These are phyloP conservation scores for Plantago major DNA, from an alignment of 257 asterid genomes.

Conservation along the genomic window DNA sequence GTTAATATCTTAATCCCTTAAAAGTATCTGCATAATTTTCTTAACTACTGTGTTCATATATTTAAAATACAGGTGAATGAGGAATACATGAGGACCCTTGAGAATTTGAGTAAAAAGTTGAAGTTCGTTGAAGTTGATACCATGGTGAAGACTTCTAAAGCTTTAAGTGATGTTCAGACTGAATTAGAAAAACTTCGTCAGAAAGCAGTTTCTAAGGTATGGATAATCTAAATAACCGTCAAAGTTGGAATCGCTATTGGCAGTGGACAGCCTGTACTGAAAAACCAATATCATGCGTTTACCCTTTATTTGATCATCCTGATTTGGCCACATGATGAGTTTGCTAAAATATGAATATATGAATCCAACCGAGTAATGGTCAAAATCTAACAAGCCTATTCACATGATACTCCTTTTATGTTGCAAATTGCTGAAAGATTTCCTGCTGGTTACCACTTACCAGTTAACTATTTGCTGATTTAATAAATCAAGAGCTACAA, in stretches of 20 bases:
- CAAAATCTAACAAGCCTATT: too few relatives aligned
- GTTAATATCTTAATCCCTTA: conserved; percentile 10
- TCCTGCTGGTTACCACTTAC: too few relatives aligned
- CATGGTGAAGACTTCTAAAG: conserved; percentile 80
- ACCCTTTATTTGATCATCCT: too few relatives aligned
- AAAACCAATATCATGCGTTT: too few relatives aligned
- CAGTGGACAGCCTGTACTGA: too few relatives aligned
- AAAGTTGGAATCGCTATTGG: conserved; percentile 1
- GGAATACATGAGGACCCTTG: conserved; percentile 87
- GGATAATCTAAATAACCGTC: conserved; percentile 15
- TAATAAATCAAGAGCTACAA: too few relatives aligned
- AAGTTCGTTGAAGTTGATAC: conserved; percentile 73
- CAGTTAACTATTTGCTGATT: too few relatives aligned
- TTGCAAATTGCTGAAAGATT: too few relatives aligned
- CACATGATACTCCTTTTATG: too few relatives aligned
- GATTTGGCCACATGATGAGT: too few relatives aligned
- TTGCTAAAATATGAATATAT: too few relatives aligned
- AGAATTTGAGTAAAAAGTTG: conserved; percentile 80
- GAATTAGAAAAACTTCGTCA: conserved; percentile 93
- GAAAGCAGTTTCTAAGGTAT: conserved; percentile 96
- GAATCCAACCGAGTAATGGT: too few relatives aligned
- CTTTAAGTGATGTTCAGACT: conserved; percentile 87
- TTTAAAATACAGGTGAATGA: conserved; percentile 65
- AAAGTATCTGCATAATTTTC: conserved; percentile 4
- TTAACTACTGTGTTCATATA: conserved; percentile 20